These are phyloP conservation scores for Hevea brasiliensis DNA, from an alignment of 345 rosid species.

Conservation along the genomic window DNA sequence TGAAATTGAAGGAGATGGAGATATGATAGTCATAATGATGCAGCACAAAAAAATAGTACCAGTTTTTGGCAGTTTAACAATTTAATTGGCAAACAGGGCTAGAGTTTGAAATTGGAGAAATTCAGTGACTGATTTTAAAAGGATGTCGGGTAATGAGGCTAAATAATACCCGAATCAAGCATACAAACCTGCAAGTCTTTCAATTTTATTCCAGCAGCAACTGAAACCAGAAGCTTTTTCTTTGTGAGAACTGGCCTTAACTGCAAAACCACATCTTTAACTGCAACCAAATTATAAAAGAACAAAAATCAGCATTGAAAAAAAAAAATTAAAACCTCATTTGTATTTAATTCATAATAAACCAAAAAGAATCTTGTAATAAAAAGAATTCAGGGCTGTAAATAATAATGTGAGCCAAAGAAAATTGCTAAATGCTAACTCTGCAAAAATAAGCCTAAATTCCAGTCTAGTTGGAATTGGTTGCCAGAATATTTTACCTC, in stretches of 20 bases:
- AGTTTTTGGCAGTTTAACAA: not conserved
- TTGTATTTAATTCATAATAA: not conserved
- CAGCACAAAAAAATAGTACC: not conserved
- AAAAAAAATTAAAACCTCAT: not conserved
- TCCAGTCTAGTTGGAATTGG: not conserved
- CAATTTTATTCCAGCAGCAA: conserved; percentile 83
- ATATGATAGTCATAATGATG: not conserved
- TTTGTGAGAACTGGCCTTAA: conserved; percentile 59
- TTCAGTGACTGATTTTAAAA: not conserved
- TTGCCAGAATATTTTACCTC: not conserved
- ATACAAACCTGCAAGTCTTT: conserved; percentile 74
- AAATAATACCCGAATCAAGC: not conserved
- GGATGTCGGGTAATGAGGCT: not conserved
- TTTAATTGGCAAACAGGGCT: not conserved
- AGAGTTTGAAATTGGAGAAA: not conserved
- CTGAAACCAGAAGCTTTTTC: conserved; percentile 80
- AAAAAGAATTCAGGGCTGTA: not conserved
- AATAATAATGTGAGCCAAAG: not conserved
- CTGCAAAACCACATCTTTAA: conserved; percentile 61
- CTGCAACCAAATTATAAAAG: conserved; percentile 28
- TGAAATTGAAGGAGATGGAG: not conserved
- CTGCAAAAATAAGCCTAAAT: not conserved
- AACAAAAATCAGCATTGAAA: not conserved
- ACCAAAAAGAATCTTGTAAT: not conserved
- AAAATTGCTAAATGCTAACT: not conserved